phyloP scores from a whole-genome alignment of 1,284 basidiomycete genomes.

The Mycosarcoma maydis region DNA sequence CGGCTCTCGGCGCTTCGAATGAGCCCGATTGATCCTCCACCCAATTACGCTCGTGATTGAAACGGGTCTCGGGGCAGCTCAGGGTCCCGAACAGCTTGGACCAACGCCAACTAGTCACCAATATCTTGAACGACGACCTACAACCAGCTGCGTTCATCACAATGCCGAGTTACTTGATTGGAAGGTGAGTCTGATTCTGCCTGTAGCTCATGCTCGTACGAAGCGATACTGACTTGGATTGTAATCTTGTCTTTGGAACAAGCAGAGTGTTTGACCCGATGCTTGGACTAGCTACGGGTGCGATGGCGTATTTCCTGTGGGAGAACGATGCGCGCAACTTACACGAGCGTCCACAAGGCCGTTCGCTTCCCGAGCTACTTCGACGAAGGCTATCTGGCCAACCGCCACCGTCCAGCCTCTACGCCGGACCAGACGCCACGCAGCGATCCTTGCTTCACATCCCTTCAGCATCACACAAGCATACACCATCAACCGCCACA shows the following conservation, averaged over 20 bases:
- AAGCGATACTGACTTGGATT: constrained; percentile 1
- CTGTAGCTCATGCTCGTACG: no score
- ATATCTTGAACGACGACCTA: no score
- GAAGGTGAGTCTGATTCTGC: constrained; percentile 22
- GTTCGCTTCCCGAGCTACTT: constrained; percentile 50
- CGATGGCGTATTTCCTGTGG: constrained; percentile 63
- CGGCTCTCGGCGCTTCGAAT: no score
- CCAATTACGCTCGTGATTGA: no score
- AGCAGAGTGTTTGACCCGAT: constrained; percentile 52
- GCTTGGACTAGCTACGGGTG: constrained; percentile 59
- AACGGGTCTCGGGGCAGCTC: no score
- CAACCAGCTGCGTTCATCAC: not conserved
- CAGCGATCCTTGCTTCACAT: constrained; percentile 38
- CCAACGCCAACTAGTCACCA: no score
- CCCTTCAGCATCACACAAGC: constrained; percentile 22
- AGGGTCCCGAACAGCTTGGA: no score
- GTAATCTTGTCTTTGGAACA: not conserved
- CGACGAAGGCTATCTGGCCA: constrained; percentile 29
- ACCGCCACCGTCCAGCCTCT: constrained; percentile 22
- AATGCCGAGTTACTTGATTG: constrained; percentile 37
- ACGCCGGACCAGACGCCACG: constrained; percentile 24
- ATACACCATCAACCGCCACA: not conserved
- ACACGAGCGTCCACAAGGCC: constrained; percentile 47
- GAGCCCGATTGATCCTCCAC: no score
- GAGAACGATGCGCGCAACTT: constrained; percentile 61